Conservation (phyloP, 345 rosid genomes). For the Passiflora organensis region DNA sequence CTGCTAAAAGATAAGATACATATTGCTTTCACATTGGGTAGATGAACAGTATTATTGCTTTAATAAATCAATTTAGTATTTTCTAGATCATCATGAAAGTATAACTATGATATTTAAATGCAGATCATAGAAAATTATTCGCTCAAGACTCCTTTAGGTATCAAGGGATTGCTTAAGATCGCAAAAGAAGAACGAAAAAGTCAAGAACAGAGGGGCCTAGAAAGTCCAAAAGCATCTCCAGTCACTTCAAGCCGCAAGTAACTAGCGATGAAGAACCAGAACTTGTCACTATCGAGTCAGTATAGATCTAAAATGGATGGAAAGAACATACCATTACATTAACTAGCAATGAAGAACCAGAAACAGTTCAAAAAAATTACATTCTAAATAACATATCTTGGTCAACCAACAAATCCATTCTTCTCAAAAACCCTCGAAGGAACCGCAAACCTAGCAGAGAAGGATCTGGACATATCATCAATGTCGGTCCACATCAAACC, state of each 20-base stretch:
- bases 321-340: no score
- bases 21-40: neutral
- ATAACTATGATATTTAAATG: neutral
- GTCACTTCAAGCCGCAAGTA: slow-evolving; percentile 1
- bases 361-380: no score
- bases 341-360: no score
- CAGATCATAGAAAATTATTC: neutral
- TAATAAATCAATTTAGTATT: neutral
- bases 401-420: neutral
- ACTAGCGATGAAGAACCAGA: neutral
- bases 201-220: neutral
- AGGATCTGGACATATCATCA: slow-evolving; percentile 31
- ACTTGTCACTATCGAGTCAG: neutral
- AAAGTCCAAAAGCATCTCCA: slow-evolving; percentile 5
- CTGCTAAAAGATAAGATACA: slow-evolving; percentile 2
- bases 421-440: slow-evolving; percentile 21
- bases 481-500: slow-evolving; percentile 26
- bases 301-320: no score
- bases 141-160: neutral
- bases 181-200: neutral
- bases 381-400: no score
- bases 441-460: slow-evolving; percentile 45
- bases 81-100: neutral
- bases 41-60: neutral
- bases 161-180: neutral